Conservation (phyloP, 441 rosid species). For the Sinapis alba region DNA sequence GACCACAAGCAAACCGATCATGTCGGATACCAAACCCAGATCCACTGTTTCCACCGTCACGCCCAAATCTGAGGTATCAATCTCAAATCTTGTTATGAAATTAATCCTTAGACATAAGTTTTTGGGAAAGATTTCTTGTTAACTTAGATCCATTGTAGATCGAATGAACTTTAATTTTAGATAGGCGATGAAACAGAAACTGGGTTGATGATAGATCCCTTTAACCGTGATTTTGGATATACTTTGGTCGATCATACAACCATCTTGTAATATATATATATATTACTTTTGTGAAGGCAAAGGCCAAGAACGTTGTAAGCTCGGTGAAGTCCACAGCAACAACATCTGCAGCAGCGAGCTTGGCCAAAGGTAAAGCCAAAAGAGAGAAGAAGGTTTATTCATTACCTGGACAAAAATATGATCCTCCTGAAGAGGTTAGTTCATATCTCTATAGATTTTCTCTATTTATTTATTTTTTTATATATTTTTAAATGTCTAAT, state of each 20-base stretch:
- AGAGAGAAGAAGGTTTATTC: constrained; percentile 88
- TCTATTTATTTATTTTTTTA: no score
- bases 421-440: constrained; percentile 90
- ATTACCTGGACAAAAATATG: constrained; percentile 80
- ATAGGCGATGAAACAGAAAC: neutral
- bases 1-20: constrained; percentile 45
- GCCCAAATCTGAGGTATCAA: constrained; percentile 68
- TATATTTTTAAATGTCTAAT: no score
- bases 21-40: constrained; percentile 50
- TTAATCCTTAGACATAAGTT: neutral
- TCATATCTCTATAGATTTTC: neutral
- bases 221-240: no score
- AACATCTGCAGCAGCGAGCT: constrained; percentile 48
- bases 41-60: constrained; percentile 48
- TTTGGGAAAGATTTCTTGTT: neutral
- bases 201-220: neutral
- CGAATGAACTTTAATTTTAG: constrained; percentile 14
- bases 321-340: constrained; percentile 44
- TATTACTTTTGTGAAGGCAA: constrained; percentile 37
- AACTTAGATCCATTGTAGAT: constrained; percentile 7
- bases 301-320: constrained; percentile 20
- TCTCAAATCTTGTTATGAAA: neutral
- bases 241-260: no score
- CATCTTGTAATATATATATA: constrained; percentile 1
- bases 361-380: constrained; percentile 66